Evolutionary conservation across 257 asterid genomes (phyloP).

Genomic region (Anisodus acutangulus): DNA sequence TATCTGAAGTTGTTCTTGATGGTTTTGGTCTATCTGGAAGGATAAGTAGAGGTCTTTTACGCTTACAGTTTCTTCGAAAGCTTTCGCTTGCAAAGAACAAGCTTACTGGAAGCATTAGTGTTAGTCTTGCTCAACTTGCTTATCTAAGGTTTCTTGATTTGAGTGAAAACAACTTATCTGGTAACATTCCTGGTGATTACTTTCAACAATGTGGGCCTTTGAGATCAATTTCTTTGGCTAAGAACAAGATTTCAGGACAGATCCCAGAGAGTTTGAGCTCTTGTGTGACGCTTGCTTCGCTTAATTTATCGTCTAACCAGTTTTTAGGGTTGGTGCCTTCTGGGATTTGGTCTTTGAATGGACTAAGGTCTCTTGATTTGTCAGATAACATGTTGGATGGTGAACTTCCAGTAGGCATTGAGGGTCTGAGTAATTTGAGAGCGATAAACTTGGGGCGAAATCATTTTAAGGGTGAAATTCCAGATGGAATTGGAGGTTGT

Average conservation of each 20-base stretch:
- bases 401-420: constrained; percentile 60
- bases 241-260: constrained; percentile 69
- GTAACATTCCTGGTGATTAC: constrained; percentile 63
- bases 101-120: constrained; percentile 71
- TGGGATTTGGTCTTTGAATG: constrained; percentile 71
- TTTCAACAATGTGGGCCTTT: constrained; percentile 84
- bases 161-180: constrained; percentile 74
- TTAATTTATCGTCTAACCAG: constrained; percentile 77
- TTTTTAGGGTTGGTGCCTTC: constrained; percentile 72
- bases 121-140: constrained; percentile 69
- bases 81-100: constrained; percentile 78
- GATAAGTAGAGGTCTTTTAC: constrained; percentile 86
- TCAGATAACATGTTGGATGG: constrained; percentile 76
- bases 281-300: constrained; percentile 66
- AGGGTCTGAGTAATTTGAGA: constrained; percentile 64
- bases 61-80: constrained; percentile 68
- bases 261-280: constrained; percentile 79
- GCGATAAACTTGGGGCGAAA: constrained; percentile 57
- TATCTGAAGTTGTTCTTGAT: constrained; percentile 83
- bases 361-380: constrained; percentile 76
- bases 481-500: constrained; percentile 71
- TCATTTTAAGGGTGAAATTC: constrained; percentile 61
- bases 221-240: constrained; percentile 71
- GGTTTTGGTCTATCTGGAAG: constrained; percentile 84
- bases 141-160: constrained; percentile 72